These are phyloP conservation scores for Eucalyptus leucophloia DNA, from an alignment of 345 rosid species.

Conservation along the genomic window DNA sequence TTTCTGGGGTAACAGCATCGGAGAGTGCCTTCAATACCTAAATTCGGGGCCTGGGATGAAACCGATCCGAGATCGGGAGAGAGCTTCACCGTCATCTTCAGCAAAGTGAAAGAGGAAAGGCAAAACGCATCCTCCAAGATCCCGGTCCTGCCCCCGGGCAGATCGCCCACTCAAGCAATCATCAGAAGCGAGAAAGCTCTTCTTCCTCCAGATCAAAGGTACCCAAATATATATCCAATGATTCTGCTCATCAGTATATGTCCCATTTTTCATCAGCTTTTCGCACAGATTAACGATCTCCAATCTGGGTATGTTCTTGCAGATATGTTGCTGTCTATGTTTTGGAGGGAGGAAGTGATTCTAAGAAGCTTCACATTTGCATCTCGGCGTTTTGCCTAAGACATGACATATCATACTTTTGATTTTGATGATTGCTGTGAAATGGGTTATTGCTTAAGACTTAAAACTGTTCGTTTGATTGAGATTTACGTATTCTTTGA, in stretches of 20 bases:
- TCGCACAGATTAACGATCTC: background rate
- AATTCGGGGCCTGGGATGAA: constrained; percentile 58
- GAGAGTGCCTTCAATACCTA: constrained; percentile 25
- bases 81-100: constrained; percentile 29
- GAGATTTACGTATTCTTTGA: background rate
- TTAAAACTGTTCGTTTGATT: background rate
- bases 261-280: background rate
- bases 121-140: constrained; percentile 3
- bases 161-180: background rate
- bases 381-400: background rate
- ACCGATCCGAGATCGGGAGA: constrained; percentile 34
- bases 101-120: constrained; percentile 39
- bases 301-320: background rate
- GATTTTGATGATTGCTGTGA: background rate
- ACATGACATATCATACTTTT: background rate
- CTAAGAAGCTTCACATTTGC: background rate
- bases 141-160: background rate
- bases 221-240: background rate
- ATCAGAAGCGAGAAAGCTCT: background rate
- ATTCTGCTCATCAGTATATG: background rate
- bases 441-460: background rate
- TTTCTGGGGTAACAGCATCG: constrained; percentile 10
- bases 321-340: constrained; percentile 18
- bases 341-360: background rate
- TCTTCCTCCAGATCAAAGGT: constrained; percentile 13